Base-by-base conservation (phyloP, 1,139 yeast species). In the Hansenula lynferdii region DNA sequence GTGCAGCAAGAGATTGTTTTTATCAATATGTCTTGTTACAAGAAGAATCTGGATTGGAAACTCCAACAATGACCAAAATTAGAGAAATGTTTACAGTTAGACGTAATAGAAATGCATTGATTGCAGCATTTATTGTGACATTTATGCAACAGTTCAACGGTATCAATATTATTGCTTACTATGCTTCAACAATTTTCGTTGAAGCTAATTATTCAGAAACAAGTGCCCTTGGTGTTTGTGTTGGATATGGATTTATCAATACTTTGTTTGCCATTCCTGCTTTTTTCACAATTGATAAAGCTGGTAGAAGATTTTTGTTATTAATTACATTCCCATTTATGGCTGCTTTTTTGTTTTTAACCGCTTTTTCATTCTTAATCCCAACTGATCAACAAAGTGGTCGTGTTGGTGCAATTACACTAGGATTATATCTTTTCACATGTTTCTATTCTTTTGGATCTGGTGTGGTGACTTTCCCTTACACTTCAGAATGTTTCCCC, bases 121-220 rank as follows among this genome's bases (percentile, higher is more conserved):
- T 80, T 40, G 94, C 87, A 38, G 79, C 92, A 5, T 82, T 83
- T 74, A 69, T 84, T 44, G 83, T 78, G 46, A 85, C 85, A 85
- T 81, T 84, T 57, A 81, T 81, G 85, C 95, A 85, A 65, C 95
- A 85, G 57, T 82, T 85, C 66, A 85, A 94, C 61, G 95, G 95
- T 51, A 78, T 85, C 56, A 85, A 85, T 53, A 90, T 84, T 38
- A 84, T 85, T 61, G 89, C 94, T 16, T 80, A 80, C 60, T 82
- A 80, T 57, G 77, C 85, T 0, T 77, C 86, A 1, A 69, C 81
- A 15, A 83, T 85, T 44, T 85, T 85, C 61, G 60, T 70, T 31
- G 70, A 78, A 37, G 77, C 87, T 25, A 81, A 83, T 19, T 80
- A 80, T 58, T 58, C 74, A 21, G 72, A 69, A 40, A 66, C 74